Evolutionary conservation across 441 rosid genomes (phyloP).

Genomic region (Syzygium malaccense): DNA sequence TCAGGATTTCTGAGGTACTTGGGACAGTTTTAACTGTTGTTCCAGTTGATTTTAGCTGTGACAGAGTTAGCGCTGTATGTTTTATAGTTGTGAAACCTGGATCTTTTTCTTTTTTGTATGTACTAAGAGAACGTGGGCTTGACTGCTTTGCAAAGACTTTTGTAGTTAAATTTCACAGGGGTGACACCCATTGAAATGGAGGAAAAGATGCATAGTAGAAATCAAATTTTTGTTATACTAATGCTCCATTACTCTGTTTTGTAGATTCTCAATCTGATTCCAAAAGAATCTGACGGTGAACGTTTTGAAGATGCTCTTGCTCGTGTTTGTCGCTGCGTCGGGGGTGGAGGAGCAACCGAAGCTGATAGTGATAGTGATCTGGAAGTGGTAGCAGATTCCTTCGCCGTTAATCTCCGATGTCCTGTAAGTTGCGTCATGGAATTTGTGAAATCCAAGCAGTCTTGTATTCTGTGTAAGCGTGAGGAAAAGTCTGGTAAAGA

Average conservation of each 20-base stretch:
- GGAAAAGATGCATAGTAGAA: background rate
- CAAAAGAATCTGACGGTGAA: slow-evolving; percentile 80
- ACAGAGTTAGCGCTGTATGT: background rate
- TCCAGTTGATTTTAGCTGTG: background rate
- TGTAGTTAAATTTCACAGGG: background rate
- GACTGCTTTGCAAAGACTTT: background rate
- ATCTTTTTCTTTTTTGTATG: background rate
- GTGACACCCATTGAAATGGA: background rate
- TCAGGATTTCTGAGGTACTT: background rate
- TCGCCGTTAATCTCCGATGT: slow-evolving; percentile 83
- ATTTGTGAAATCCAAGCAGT: background rate
- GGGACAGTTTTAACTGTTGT: background rate
- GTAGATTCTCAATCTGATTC: slow-evolving; percentile 82
- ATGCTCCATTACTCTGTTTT: slow-evolving; percentile 8
- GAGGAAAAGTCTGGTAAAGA: background rate
- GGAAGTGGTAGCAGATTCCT: slow-evolving; percentile 94
- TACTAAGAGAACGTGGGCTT: background rate
- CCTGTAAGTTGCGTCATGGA: slow-evolving; percentile 53
- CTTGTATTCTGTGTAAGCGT: background rate
- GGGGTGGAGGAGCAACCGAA: slow-evolving; percentile 78
- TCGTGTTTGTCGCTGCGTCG: slow-evolving; percentile 81
- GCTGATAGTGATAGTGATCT: slow-evolving; percentile 96
- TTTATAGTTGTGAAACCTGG: background rate
- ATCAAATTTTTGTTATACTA: background rate
- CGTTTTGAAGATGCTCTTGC: slow-evolving; percentile 76